A percentile compares a stretch with the other conserved stretches of the same genome.
These are phyloP conservation scores for Farysia itapuensis DNA, from an alignment of 1,284 basidiomycete genomes.

Conservation along the genomic window DNA sequence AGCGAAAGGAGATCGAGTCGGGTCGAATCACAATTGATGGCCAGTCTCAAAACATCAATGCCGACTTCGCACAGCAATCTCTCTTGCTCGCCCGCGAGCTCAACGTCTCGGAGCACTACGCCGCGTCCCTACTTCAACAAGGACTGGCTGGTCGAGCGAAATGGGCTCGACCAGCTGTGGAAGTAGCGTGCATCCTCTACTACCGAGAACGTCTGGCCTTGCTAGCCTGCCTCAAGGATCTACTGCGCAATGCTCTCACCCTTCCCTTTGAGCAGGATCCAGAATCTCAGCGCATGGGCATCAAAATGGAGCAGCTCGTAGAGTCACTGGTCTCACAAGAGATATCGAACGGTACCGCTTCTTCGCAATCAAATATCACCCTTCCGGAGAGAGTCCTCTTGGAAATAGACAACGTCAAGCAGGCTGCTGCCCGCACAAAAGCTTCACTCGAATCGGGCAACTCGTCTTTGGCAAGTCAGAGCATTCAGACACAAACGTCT, in stretches of 20 bases:
- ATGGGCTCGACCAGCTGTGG: constrained; percentile 50
- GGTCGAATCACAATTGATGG: constrained; percentile 54
- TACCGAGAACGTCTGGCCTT: constrained; percentile 54
- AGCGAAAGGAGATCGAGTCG: constrained; percentile 53
- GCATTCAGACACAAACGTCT: constrained; percentile 28
- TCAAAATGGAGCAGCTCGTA: constrained; percentile 49
- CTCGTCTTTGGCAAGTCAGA: constrained; percentile 5
- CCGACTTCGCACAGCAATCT: constrained; percentile 55
- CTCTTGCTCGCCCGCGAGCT: constrained; percentile 49
- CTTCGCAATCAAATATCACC: constrained; percentile 10
- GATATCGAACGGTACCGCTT: constrained; percentile 5
- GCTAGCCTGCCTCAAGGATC: constrained; percentile 50
- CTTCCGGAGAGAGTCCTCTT: constrained; percentile 37
- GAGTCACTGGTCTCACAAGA: constrained; percentile 42
- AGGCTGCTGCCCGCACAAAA: constrained; percentile 23
- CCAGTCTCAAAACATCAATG: constrained; percentile 42
- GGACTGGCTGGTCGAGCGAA: constrained; percentile 46
- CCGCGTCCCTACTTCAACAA: constrained; percentile 56
- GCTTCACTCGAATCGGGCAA: constrained; percentile 29
- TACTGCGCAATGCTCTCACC: constrained; percentile 48
- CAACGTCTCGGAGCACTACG: constrained; percentile 52
- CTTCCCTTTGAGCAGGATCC: constrained; percentile 43
- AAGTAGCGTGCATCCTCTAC: constrained; percentile 53
- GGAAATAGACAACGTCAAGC: constrained; percentile 36
- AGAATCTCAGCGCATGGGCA: constrained; percentile 38